Percentiles rank a stretch among this genome's conserved stretches.
Conservation (phyloP, 2,329 filamentous ascomycete genomes). For the Talaromyces piceae region DNA sequence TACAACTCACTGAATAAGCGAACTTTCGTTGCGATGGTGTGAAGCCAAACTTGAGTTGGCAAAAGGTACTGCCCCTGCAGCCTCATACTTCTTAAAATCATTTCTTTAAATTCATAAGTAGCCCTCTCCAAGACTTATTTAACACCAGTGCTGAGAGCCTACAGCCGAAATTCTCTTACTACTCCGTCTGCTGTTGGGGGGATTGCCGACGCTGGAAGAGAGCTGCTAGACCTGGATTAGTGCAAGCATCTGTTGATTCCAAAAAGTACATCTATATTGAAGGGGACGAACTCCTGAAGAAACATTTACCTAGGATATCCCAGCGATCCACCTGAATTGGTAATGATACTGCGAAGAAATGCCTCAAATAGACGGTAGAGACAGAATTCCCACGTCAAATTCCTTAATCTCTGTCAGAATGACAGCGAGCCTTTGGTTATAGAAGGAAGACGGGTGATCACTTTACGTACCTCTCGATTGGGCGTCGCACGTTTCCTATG, state of each 20-base stretch:
- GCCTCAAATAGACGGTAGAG: neutral
- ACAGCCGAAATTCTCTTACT: slow-evolving; percentile 28
- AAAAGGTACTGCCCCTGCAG: slow-evolving; percentile 26
- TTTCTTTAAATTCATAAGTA: slow-evolving; percentile 27
- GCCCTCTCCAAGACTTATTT: neutral
- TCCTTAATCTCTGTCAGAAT: slow-evolving; percentile 29
- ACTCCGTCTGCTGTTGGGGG: slow-evolving; percentile 31
- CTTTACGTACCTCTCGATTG: neutral
- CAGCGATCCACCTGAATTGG: slow-evolving; percentile 28
- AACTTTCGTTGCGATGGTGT: too few species aligned
- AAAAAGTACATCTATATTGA: slow-evolving; percentile 30
- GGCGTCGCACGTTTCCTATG: slow-evolving; percentile 12
- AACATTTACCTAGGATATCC: slow-evolving; percentile 20
- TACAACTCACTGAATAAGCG: slow-evolving; percentile 26
- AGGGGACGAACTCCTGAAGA: slow-evolving; percentile 18
- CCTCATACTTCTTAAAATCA: slow-evolving; percentile 31
- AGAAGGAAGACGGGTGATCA: slow-evolving; percentile 27
- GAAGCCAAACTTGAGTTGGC: slow-evolving; percentile 5
- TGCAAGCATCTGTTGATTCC: slow-evolving; percentile 25
- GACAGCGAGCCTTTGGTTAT: slow-evolving; percentile 29
- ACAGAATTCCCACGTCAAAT: slow-evolving; percentile 31
- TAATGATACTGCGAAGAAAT: too few species aligned
- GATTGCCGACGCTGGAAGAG: slow-evolving; percentile 31
- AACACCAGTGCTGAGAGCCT: neutral
- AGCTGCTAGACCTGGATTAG: slow-evolving; percentile 25